phyloP scores from a whole-genome alignment of 441 rosid species.

The Biscutella auriculata region DNA sequence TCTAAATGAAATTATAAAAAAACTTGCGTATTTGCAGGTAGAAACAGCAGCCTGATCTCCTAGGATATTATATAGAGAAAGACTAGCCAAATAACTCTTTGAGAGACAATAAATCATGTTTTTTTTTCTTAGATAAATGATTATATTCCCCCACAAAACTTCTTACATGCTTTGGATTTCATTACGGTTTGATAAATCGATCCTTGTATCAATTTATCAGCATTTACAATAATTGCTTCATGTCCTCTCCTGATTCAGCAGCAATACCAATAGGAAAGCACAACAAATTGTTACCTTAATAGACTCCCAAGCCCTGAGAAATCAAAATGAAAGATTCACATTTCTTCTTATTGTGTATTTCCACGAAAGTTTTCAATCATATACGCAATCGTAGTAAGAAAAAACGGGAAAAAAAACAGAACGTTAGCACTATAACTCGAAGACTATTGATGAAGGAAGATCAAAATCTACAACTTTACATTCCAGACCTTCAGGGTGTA shows the following conservation, averaged over 20 bases:
- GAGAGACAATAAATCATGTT: not conserved
- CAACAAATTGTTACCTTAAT: constrained; percentile 44
- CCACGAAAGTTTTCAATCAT: not conserved
- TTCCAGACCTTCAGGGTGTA: constrained; percentile 54
- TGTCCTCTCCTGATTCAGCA: constrained; percentile 36
- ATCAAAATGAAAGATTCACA: not conserved
- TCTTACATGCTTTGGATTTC: constrained; percentile 68
- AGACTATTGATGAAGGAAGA: constrained; percentile 33
- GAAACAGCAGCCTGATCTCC: constrained; percentile 68
- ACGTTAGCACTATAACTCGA: constrained; percentile 52
- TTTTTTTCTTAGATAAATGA: not conserved
- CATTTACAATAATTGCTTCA: constrained; percentile 38
- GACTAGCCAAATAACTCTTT: constrained; percentile 84
- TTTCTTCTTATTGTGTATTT: not conserved
- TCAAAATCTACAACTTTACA: constrained; percentile 28
- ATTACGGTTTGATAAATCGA: constrained; percentile 53
- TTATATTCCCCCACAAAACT: constrained; percentile 5
- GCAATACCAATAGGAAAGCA: constrained; percentile 69
- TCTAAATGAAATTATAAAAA: not conserved
- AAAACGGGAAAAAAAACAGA: not conserved
- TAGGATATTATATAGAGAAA: constrained; percentile 40
- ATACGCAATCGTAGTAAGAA: not conserved
- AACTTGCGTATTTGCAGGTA: constrained; percentile 75
- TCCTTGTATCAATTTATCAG: constrained; percentile 47
- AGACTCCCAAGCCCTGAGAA: constrained; percentile 71